Conservation (phyloP, 495 filamentous ascomycete genomes). For the Aspergillus bertholletiae region DNA sequence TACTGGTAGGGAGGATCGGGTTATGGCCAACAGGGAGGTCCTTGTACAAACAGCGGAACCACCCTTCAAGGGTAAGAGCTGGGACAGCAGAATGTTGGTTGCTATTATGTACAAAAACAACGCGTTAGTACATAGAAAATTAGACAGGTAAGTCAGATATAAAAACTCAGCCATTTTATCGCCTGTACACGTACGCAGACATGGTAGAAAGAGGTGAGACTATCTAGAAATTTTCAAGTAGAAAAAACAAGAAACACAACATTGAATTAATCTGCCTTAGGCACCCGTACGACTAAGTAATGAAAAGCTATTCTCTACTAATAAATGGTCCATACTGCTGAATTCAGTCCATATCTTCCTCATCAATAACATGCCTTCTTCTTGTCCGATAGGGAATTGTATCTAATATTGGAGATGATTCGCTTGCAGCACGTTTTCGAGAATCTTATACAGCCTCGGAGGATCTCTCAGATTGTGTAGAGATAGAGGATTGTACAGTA, state of each 20-base stretch:
- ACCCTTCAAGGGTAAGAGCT: not conserved
- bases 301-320: not conserved
- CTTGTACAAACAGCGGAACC: not conserved
- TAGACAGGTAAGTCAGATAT: not conserved
- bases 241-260: not conserved
- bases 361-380: not conserved
- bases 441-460: too few relatives aligned
- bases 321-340: not conserved
- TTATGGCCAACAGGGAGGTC: not conserved
- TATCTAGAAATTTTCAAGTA: not conserved
- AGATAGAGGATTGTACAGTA: not conserved
- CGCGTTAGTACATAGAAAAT: too few relatives aligned
- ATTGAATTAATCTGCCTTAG: too few relatives aligned
- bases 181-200: conserved; percentile 1
- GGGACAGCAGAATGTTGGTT: not conserved
- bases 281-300: too few relatives aligned
- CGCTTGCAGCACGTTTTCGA: too few relatives aligned
- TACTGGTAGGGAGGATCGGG: not conserved
- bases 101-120: conserved; percentile 3
- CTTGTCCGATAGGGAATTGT: not conserved
- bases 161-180: not conserved
- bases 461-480: too few relatives aligned
- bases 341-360: not conserved
- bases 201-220: not conserved
- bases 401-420: too few relatives aligned